These are phyloP conservation scores for Wallemia ichthyophaga DNA, from an alignment of 1,284 basidiomycete species.

Conservation along the genomic window DNA sequence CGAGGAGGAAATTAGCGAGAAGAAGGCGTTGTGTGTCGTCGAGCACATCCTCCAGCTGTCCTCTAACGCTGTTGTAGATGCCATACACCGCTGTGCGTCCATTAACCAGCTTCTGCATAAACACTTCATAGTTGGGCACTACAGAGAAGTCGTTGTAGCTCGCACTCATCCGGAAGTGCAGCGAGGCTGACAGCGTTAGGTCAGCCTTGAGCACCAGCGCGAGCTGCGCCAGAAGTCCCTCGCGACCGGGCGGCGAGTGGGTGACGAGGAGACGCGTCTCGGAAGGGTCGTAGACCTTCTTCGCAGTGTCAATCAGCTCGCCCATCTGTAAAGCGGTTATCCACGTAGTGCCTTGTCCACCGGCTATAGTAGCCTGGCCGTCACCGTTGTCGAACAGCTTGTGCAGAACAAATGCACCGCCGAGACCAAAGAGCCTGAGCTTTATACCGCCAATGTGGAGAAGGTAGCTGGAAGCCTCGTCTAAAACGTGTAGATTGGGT, in stretches of 20 bases:
- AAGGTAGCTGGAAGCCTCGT: slow-evolving; percentile 71
- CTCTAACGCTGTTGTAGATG: slow-evolving; percentile 78
- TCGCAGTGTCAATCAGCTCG: slow-evolving; percentile 87
- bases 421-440: slow-evolving; percentile 70
- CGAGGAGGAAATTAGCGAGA: slow-evolving; percentile 62
- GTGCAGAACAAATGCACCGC: slow-evolving; percentile 80
- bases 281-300: slow-evolving; percentile 49
- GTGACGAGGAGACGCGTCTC: slow-evolving; percentile 84
- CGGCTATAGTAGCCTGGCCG: slow-evolving; percentile 78
- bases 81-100: slow-evolving; percentile 62
- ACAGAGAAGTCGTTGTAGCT: slow-evolving; percentile 95
- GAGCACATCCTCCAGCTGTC: slow-evolving; percentile 68
- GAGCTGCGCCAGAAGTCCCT: slow-evolving; percentile 73
- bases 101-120: slow-evolving; percentile 44
- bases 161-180: slow-evolving; percentile 88
- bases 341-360: slow-evolving; percentile 97
- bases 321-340: slow-evolving; percentile 90
- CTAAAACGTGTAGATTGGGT: slow-evolving; percentile 63
- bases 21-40: slow-evolving; percentile 69
- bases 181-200: slow-evolving; percentile 68
- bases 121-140: slow-evolving; percentile 62
- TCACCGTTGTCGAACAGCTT: slow-evolving; percentile 25
- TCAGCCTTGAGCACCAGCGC: slow-evolving; percentile 75
- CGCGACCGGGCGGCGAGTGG: slow-evolving; percentile 71
- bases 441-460: slow-evolving; percentile 80